Base-by-base conservation (phyloP, 2,329 filamentous ascomycete species). In the Colletotrichum sp. region DNA sequence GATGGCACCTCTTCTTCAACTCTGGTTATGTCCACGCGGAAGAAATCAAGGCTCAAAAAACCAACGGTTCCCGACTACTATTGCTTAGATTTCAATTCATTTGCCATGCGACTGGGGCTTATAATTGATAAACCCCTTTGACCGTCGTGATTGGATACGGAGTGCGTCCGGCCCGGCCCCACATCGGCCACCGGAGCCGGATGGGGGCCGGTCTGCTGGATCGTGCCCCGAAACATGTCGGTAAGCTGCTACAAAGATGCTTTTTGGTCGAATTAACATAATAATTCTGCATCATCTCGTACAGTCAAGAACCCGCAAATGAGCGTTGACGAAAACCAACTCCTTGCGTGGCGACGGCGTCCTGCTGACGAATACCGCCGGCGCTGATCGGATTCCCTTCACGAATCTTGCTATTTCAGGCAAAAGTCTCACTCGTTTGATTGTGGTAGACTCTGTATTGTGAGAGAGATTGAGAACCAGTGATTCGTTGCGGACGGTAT, bases 391-490 rank as follows among this genome's bases (percentile, higher is more conserved):
- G n/a, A 21, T 21, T 21, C n/a, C 12, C 3, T 21, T 21, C 18
- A 21, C n/a, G 3, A 7, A 1, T 21, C 6, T 21, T 52, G 43
- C n/a, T 4, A 13, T 21, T 7, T 8, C 3, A 52, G n/a, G 1
- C 1, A 1, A 21, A n/a, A 10, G 0, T 0, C 18, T n/a, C 18
- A 48, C 1, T 48, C 0, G 0, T 48, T n/a, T n/a, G 38, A 2
- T 1, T 48, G 0, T 48, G 18, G 18, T 7, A 10, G 18, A 7
- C 38, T 48, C 18, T 3, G 3, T 0, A n/a, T 6, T n/a, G 18
- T 12, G 18, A 6, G 9, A 1, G 9, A n/a, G 18, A n/a, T 48
- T 5, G 38, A 48, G 0, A n/a, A n/a, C 38, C 18, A 48, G 38
- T n/a, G 8, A 1, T 48, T n/a, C 18, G 5, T 0, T 6, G 8